Base-by-base conservation (phyloP, 2,329 filamentous ascomycete genomes). In the Colletotrichum tamarilloi region DNA sequence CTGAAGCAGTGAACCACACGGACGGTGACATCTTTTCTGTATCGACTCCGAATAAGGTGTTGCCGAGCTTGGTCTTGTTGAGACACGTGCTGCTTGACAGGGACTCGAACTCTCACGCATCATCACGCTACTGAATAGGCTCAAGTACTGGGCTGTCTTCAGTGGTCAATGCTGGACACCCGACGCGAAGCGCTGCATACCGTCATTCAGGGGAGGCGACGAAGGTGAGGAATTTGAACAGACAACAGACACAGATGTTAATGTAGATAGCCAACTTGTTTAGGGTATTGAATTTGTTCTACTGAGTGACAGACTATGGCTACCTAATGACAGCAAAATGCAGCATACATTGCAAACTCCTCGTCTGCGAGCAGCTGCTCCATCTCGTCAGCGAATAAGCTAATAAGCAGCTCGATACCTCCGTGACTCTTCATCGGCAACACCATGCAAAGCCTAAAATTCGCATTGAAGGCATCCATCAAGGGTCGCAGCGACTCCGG, bases 351-450 rank as follows among this genome's bases (percentile, higher is more conserved):
- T 7, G 68, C 76, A 62, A 80, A 80, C 58, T 80, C 78, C 0
- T 78, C 67, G 58, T 81, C 80, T 9, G 38, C 57, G 58, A 60
- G 42, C 3, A 81, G 56, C 74, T 79, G 77, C 2, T 78, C 76
- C 65, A 80, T 64, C 74, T 81, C 80, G 64, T 81, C 78, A 0
- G 77, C 77, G 28, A 77, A 74, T 1, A 79, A 75, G 16, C 80
- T 78, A 6, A 80, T 30, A 1, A 80, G 71, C 1, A 81, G 67
- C 73, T 81, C 79, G 3, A 81, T 77, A 1, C 76, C 76, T 4
- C 79, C 78, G 59, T 81, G 77, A 12, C 73, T 70, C 46, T 72
- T 78, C 76, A 79, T 77, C 1, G 80, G 80, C n/a, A 77, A 74
- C 5, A 81, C 77, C 59, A 80, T 65, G 22, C 78, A 57, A 58